Base-by-base conservation (phyloP, 2,329 filamentous ascomycete species). In the Pseudogymnoascus sp. region DNA sequence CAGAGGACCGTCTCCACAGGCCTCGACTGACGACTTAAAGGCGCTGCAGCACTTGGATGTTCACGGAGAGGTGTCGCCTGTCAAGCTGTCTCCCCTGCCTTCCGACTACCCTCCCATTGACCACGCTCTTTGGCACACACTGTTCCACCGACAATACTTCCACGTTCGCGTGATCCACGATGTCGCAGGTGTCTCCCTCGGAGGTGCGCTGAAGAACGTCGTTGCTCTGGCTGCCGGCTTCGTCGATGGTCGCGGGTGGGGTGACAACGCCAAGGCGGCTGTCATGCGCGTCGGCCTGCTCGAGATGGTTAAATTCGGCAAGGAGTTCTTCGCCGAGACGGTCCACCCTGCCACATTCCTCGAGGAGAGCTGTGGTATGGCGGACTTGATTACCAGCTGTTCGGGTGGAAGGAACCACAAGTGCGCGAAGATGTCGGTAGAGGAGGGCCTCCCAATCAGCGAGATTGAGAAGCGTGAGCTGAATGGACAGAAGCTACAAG, bases 201-300 rank as follows among this genome's bases (percentile, higher is more conserved):
- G 92, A 45, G 94, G 94, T 64, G 94, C 94, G 0, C 80, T 99
- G 68, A 99, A 99, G 82, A 99, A 99, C 79, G 88, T 99, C 67
- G 90, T 99, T 61, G 94, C 94, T 4, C 79, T 99, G 15, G 93
- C 92, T 4, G 92, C 94, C 33, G 94, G 94, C 63, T 99, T 96
- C 75, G 92, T 97, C 48, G 91, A 96, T 67, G 94, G 94, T 36
- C 85, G 93, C 65, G 93, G 93, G 67, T 99, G 94, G 93, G 94
- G 94, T 71, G 92, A 97, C 79, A 99, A 97, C 69, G 93, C 93
- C 67, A 97, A 99, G 79, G 92, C 94, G n/a, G 94, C 94, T 52
- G 87, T 99, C 64, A 97, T 99, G 91, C 89, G 94, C 42, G 88
- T 97, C 18, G 94, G 94, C 6, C 84, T 99, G 52, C 82, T 97